Conservation (phyloP, 805 yeast genomes). For the Kodamaea restingae region DNA sequence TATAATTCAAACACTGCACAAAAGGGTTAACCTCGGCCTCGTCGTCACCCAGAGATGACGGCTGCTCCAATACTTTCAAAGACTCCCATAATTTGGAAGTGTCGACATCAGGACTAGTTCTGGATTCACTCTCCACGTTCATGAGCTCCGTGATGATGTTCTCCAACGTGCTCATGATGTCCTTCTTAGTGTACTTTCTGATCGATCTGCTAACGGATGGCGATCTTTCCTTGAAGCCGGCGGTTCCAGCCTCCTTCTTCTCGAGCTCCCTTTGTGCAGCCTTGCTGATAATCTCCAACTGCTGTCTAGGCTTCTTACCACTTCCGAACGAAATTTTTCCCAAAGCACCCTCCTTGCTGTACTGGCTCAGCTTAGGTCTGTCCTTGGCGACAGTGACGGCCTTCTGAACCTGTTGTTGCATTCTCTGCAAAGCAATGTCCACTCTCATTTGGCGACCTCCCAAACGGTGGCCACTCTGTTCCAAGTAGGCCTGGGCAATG, state of each 20-base stretch:
- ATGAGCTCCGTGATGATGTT: constrained; percentile 72
- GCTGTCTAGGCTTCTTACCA: constrained; percentile 85
- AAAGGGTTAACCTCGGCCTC: constrained; percentile 65
- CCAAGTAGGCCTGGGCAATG: constrained; percentile 89
- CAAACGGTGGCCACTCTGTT: constrained; percentile 84
- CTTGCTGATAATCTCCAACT: constrained; percentile 59
- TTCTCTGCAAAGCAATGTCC: constrained; percentile 88
- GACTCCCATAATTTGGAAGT: constrained; percentile 66
- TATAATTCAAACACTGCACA: constrained; percentile 74
- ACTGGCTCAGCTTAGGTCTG: constrained; percentile 63
- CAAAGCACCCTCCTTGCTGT: constrained; percentile 78
- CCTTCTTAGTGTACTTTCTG: constrained; percentile 37
- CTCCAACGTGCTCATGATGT: constrained; percentile 66
- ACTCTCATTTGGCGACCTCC: constrained; percentile 84
- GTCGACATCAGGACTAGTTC: constrained; percentile 32
- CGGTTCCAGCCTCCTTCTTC: constrained; percentile 23
- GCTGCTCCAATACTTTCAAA: constrained; percentile 64
- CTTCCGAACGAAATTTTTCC: constrained; percentile 79
- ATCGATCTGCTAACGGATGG: constrained; percentile 28
- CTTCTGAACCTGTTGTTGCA: constrained; percentile 96
- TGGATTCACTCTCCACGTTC: constrained; percentile 64
- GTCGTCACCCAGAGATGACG: constrained; percentile 47
- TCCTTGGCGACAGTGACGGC: constrained; percentile 95
- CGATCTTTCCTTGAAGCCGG: constrained; percentile 19
- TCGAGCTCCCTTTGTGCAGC: constrained; percentile 46